Base-by-base conservation (phyloP, 345 rosid genomes). In the Acer yangbiense region DNA sequence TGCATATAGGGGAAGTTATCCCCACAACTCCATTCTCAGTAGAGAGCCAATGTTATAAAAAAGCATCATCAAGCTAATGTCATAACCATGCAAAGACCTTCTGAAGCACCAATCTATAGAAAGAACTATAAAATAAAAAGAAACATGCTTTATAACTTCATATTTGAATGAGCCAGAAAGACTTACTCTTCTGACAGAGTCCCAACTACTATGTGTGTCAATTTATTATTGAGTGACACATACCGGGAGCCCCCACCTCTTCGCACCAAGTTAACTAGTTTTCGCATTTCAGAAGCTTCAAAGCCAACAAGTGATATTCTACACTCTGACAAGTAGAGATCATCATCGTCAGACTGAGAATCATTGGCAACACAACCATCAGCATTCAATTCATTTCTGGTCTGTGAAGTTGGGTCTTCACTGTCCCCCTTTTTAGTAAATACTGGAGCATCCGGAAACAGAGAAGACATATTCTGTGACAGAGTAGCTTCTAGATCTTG, bases 141-240 rank as follows among this genome's bases (percentile, higher is more conserved):
- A 64, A 62, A 74, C 23, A 60, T 35, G 41, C 13, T 14, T 61
- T 29, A 67, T 67, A 69, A 63, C 55, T 41, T 73, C 65, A 54
- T 9, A 18, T 63, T 21, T 61, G 55, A 18, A 23, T 27, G 50
- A 57, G 62, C 62, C 69, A 57, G 76, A 48, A 82, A 80, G n/a
- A 79, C 88, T 92, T 89, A 94, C 99, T 76, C 78, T 82, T 96
- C 99, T 69, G 99, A 89, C 65, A 93, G 98, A 82, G 86, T 82
- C 83, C 98, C 98, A 76, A 94, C 92, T 73, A 96, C 75, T 60
- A 96, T 87, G 62, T 96, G 99, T 17, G 99, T 96, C 88, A 96
- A 88, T 83, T 87, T 89, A 72, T 91, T 96, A 74, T 83, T 85
- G 64, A 82, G 77, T 25, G 84, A 80, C 76, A 88, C 77, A 86